Base-by-base conservation (phyloP, 176 grass and related monocot species). In the Areca catechu region DNA sequence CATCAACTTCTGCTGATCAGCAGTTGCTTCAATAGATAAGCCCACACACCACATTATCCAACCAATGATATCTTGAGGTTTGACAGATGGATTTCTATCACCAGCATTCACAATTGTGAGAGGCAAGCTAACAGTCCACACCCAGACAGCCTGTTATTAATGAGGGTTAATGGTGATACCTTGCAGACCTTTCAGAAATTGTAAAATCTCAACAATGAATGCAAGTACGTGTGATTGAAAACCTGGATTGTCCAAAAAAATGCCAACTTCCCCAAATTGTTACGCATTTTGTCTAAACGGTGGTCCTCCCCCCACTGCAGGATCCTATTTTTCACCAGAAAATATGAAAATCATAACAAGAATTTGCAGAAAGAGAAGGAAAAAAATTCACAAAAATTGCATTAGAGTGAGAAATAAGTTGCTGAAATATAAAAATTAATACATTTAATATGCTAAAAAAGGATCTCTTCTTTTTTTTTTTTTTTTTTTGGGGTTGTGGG, bases 191-290 rank as follows among this genome's bases (percentile, higher is more conserved):
- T 43, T 43, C 34, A 43, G 34, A 43, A 43, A 43, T 43, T 10
- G 34, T 43, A 43, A 43, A 43, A 12, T 43, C 34, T 43, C 10
- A 43, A 43, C 34, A 43, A 43, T 43, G 10, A 14, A 12, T 12
- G 9, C 3, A 7, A 73, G 21, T 53, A 27, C 60, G 4, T 51
- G 57, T 20, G 3, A 20, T 56, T 19, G 17, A 2, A 57, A 43
- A 97, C 92, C 86, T 97, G 92, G 50, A 88, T 85, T 71, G 59
- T 66, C 92, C 92, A 97, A 54, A 97, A 97, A 69, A 76, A 58
- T 62, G 86, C 83, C 68, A 97, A 74, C 65, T 75, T 97, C 5
- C 61, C 87, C 62, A 91, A 79, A 77, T 80, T 85, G 49, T 70
- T 51, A 49, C 93, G 87, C 81, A 97, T 97, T 27, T 91, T 57